These are phyloP conservation scores for Phytophthora pseudosyringae DNA, from an alignment of 352 stramenopile genomes.

Conservation along the genomic window DNA sequence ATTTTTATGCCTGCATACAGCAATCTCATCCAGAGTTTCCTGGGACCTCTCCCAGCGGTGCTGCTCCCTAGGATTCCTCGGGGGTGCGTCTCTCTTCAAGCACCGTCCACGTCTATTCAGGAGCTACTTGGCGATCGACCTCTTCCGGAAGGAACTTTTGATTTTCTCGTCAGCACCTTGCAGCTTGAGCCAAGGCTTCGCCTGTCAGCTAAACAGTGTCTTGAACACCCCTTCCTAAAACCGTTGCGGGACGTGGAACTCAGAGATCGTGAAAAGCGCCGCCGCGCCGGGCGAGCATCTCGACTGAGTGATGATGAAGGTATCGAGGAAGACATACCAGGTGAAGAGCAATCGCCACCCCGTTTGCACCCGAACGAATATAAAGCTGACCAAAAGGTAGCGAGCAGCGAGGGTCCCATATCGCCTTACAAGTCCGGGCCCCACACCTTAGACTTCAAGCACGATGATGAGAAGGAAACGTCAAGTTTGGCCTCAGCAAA, in stretches of 20 bases:
- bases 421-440: slow-evolving; percentile 33
- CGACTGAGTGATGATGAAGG: slow-evolving; percentile 55
- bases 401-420: background rate
- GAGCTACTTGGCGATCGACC: slow-evolving; percentile 46
- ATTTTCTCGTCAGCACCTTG: slow-evolving; percentile 70
- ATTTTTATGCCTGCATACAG: slow-evolving; percentile 29
- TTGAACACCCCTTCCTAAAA: slow-evolving; percentile 67
- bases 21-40: slow-evolving; percentile 76
- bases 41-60: slow-evolving; percentile 57
- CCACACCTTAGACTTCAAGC: slow-evolving; percentile 40
- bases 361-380: slow-evolving; percentile 9
- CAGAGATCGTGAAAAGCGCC: slow-evolving; percentile 51
- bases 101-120: slow-evolving; percentile 52
- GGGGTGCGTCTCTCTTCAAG: slow-evolving; percentile 47
- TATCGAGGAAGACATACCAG: slow-evolving; percentile 83
- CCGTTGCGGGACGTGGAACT: slow-evolving; percentile 60
- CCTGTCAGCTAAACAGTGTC: slow-evolving; percentile 53
- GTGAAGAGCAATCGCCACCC: slow-evolving; percentile 30
- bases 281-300: slow-evolving; percentile 8
- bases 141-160: slow-evolving; percentile 64
- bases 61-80: slow-evolving; percentile 60
- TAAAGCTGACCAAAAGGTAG: slow-evolving; percentile 29
- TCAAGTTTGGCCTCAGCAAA: slow-evolving; percentile 23
- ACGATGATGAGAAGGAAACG: slow-evolving; percentile 7
- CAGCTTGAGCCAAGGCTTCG: slow-evolving; percentile 68